Evolutionary conservation across 2,329 filamentous ascomycete genomes (phyloP).

Genomic region (Aspergillus luchuensis): DNA sequence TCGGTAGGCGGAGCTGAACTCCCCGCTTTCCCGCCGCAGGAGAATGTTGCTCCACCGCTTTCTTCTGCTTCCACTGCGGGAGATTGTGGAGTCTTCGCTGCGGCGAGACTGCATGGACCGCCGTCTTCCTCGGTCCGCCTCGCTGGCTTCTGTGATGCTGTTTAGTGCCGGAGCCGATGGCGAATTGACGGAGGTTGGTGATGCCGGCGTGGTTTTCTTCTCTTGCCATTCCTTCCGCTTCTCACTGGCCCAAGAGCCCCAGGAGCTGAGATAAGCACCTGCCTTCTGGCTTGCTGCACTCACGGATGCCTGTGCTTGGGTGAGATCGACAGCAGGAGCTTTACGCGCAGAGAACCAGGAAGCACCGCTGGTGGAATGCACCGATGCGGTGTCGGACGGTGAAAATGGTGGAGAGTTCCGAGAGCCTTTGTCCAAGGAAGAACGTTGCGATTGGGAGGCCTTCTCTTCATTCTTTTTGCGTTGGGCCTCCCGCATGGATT

Average conservation of each 20-base stretch:
- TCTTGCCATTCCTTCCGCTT: slow-evolving; percentile 51
- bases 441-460: slow-evolving; percentile 31
- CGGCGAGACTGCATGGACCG: slow-evolving; percentile 30
- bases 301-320: slow-evolving; percentile 57
- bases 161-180: slow-evolving; percentile 27
- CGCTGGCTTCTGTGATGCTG: slow-evolving; percentile 27
- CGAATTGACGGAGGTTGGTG: slow-evolving; percentile 27
- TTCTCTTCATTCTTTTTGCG: slow-evolving; percentile 52
- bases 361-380: slow-evolving; percentile 18
- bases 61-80: slow-evolving; percentile 36
- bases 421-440: slow-evolving; percentile 31
- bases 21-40: slow-evolving; percentile 36
- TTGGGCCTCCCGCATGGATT: slow-evolving; percentile 74
- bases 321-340: slow-evolving; percentile 50
- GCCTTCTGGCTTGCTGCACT: slow-evolving; percentile 58
- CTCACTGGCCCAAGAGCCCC: slow-evolving; percentile 62
- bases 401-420: slow-evolving; percentile 29
- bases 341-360: slow-evolving; percentile 37
- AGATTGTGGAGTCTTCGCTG: slow-evolving; percentile 33
- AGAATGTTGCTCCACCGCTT: slow-evolving; percentile 44
- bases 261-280: slow-evolving; percentile 65
- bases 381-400: slow-evolving; percentile 27
- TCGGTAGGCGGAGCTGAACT: slow-evolving; percentile 24
- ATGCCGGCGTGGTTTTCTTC: slow-evolving; percentile 33
- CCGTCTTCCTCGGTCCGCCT: slow-evolving; percentile 34